Evolutionary conservation across 441 rosid species (phyloP).

Genomic region (Populus hybrid): DNA sequence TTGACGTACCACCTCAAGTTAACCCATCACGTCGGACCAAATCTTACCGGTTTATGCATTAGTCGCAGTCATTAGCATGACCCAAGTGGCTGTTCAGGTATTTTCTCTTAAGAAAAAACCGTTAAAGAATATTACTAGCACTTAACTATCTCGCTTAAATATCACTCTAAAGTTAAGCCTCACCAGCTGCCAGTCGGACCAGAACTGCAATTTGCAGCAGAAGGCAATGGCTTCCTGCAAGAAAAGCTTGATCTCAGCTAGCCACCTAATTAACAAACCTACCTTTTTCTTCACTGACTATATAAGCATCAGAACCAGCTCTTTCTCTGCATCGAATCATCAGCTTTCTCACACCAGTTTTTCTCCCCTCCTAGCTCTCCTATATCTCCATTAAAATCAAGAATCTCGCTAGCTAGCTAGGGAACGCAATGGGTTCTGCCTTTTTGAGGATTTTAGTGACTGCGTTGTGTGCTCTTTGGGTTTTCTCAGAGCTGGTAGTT

Average conservation of each 20-base stretch:
- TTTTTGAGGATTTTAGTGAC: slow-evolving; percentile 17
- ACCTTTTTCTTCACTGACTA: slow-evolving; percentile 5
- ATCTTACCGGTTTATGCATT: neutral
- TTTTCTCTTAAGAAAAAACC: slow-evolving; percentile 13
- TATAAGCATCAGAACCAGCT: slow-evolving; percentile 23
- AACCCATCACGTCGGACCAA: neutral
- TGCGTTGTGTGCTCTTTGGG: slow-evolving; percentile 24
- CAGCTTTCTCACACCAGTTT: too few species aligned
- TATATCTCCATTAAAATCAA: neutral
- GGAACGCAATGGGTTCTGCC: slow-evolving; percentile 24
- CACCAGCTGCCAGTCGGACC: slow-evolving; percentile 28
- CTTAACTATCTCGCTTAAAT: slow-evolving; percentile 20
- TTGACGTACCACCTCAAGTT: neutral
- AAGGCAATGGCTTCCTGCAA: neutral
- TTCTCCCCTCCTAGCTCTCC: neutral
- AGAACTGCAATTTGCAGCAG: slow-evolving; percentile 14
- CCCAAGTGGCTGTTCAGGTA: neutral
- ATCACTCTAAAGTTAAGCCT: slow-evolving; percentile 37
- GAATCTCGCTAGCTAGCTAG: too few species aligned
- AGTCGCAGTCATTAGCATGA: neutral
- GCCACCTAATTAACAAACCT: slow-evolving; percentile 29
- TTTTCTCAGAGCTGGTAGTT: slow-evolving; percentile 18
- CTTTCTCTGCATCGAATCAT: slow-evolving; percentile 22
- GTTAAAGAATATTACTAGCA: slow-evolving; percentile 2
- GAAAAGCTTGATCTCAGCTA: slow-evolving; percentile 15